Evolutionary conservation across 257 asterid species (phyloP), one percentile per base, ranked within the genome.

Genomic region (Datura wrightii): DNA sequence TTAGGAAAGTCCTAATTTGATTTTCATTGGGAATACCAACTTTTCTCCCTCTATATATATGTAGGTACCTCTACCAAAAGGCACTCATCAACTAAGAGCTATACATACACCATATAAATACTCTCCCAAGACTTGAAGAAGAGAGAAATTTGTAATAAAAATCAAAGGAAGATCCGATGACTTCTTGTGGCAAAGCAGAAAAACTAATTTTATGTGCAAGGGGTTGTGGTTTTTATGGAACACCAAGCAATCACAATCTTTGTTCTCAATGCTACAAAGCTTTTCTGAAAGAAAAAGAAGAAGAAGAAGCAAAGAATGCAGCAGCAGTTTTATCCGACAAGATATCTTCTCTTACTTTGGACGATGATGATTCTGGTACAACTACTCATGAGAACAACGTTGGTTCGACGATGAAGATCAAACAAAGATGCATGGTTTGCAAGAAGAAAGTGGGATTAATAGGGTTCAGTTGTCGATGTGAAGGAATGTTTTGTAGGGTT

Each of bases 391-490:
- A 13, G 2, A 11, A 13, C 2, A 24, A 24, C 5, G 42, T 50
- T 48, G 44, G 16, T 48, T 74, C 4, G 13, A 52, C 41, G 14
- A 41, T 36, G 15, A 42, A 2, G 18, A 52, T 0, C 46, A 70
- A 55, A 2, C 83, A 72, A 5, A 85, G 90, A 83, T 91, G 92
- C 41, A 53, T 60, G 37, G 13, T 5, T 66, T 91, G 94, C 86
- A 88, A 58, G 5, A 82, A 76, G 10, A 91, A 85, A 53, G 39
- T 87, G 19, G 85, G 90, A 7, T 0, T 87, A 3, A 19, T 83
- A 63, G 86, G 92, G 46, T 88, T 88, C 48, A 44, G 3, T 1
- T 90, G 92, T 72, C 70, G 82, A 5, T 89, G 93, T 9, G 90
- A 89, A 0, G 85, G 37, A 2, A 53, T 15, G 18, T 90, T 87